Conservation (phyloP, 306 rosid genomes). For the Vicia villosa region DNA sequence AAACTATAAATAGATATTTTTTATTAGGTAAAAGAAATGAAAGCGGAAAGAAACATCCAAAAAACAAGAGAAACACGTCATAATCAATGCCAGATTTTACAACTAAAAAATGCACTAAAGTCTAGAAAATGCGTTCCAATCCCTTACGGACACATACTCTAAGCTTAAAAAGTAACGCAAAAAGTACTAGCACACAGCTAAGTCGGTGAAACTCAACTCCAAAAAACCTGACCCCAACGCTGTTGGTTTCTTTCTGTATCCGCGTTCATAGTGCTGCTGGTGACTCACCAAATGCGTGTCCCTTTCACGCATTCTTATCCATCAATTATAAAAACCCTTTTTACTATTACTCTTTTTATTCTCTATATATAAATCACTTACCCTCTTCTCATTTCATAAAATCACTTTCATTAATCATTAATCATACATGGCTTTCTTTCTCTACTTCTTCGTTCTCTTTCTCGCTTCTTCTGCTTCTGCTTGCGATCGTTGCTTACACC, state of each 20-base stretch:
- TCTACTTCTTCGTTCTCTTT: slow-evolving; percentile 43
- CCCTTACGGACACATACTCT: not conserved
- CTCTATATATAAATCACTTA: slow-evolving; percentile 31
- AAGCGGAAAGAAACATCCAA: slow-evolving; percentile 23
- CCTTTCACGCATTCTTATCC: slow-evolving; percentile 45
- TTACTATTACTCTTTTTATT: not conserved
- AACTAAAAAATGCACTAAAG: not conserved
- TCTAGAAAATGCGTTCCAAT: not conserved
- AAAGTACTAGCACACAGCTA: not conserved
- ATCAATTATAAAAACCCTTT: not conserved
- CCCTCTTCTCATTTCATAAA: not conserved
- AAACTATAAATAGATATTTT: not conserved
- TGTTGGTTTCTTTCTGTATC: slow-evolving; percentile 30
- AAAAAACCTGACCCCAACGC: no score
- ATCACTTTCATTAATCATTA: not conserved
- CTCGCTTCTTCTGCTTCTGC: slow-evolving; percentile 61
- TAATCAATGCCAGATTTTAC: slow-evolving; percentile 3
- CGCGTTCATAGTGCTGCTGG: slow-evolving; percentile 30
- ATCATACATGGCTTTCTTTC: slow-evolving; percentile 48
- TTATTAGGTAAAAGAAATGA: not conserved
- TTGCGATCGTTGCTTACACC: slow-evolving; percentile 73
- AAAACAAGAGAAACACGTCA: slow-evolving; percentile 22
- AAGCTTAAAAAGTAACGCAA: not conserved
- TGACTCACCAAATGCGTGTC: slow-evolving; percentile 29
- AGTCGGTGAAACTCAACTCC: slow-evolving; percentile 40